phyloP scores from a whole-genome alignment of 768 basidiomycete species.

The Russula sp. region DNA sequence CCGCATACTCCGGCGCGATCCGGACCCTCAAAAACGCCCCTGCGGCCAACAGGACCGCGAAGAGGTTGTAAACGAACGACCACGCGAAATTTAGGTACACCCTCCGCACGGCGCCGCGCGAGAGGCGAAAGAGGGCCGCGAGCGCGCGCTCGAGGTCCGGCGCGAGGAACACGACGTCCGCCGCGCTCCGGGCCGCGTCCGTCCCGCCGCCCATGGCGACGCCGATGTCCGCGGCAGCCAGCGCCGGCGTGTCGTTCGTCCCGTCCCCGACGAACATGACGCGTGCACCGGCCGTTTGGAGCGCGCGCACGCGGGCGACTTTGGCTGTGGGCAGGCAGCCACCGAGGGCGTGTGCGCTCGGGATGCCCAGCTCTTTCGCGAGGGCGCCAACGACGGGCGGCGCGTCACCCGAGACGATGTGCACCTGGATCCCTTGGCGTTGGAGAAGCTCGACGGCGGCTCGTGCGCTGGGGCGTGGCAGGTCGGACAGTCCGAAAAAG shows the following conservation, averaged over 20 bases:
- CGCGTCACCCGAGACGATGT: constrained; percentile 49
- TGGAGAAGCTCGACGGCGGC: constrained; percentile 35
- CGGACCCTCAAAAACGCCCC: constrained; percentile 41
- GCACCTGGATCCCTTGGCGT: constrained; percentile 34
- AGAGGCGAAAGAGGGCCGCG: constrained; percentile 35
- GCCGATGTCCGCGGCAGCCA: constrained; percentile 46
- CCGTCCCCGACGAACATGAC: constrained; percentile 49
- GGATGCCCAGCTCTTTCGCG: constrained; percentile 37
- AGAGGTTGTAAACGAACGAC: constrained; percentile 40
- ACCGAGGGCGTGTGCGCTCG: constrained; percentile 34
- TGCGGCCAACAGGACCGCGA: constrained; percentile 44
- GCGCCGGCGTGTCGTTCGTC: constrained; percentile 46
- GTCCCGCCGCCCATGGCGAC: constrained; percentile 35
- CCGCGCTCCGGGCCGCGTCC: constrained; percentile 37
- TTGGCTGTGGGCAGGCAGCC: constrained; percentile 46
- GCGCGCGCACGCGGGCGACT: constrained; percentile 30
- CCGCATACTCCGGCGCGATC: constrained; percentile 39
- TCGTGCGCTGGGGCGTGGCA: constrained; percentile 37
- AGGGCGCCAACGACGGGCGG: constrained; percentile 38
- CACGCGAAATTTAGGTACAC: constrained; percentile 36
- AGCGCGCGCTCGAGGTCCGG: constrained; percentile 32
- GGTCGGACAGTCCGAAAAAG: constrained; percentile 41
- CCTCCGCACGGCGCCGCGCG: constrained; percentile 32
- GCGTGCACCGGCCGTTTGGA: constrained; percentile 25
- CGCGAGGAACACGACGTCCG: constrained; percentile 43